Conservation (phyloP, 768 basidiomycete genomes). For the Phanerodontia chrysosporium region DNA sequence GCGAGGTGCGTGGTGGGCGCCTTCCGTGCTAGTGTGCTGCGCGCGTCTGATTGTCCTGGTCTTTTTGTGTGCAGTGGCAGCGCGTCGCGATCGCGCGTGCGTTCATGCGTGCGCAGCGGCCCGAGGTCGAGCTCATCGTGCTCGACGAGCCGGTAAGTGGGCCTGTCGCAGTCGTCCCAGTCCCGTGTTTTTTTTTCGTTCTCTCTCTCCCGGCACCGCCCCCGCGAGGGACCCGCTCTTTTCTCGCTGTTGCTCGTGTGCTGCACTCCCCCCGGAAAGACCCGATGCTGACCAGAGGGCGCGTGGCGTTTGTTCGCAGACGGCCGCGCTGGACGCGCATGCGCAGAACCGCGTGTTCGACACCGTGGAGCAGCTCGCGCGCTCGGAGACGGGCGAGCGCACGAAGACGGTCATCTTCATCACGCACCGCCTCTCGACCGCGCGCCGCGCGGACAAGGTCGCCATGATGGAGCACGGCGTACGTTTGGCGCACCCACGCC, state of each 20-base stretch:
- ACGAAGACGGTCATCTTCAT: conserved; percentile 78
- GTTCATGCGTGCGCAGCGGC: conserved; percentile 78
- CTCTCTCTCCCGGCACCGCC: no score
- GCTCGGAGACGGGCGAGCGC: conserved; percentile 48
- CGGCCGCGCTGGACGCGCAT: conserved; percentile 74
- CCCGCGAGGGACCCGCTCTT: no score
- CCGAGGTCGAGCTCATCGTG: conserved; percentile 71
- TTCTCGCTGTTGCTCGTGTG: no score
- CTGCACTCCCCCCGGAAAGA: no score
- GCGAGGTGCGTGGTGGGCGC: conserved; percentile 67
- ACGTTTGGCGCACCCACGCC: conserved; percentile 25
- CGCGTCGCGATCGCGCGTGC: conserved; percentile 81
- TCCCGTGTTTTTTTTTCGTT: neutral
- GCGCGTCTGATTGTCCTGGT: neutral
- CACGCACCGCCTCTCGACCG: conserved; percentile 78
- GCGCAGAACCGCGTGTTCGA: conserved; percentile 80
- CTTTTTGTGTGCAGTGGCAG: conserved; percentile 60
- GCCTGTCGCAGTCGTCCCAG: neutral
- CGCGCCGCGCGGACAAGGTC: conserved; percentile 80
- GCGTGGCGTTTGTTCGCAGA: conserved; percentile 40
- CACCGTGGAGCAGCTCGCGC: conserved; percentile 63
- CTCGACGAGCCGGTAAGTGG: conserved; percentile 79
- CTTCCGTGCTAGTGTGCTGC: no score
- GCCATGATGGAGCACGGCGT: conserved; percentile 82
- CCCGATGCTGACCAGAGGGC: no score